A percentile compares a stretch with the other conserved stretches of the same genome.
Evolutionary conservation across 139 green algal species (phyloP).

Genomic region (Ulvella scutata): DNA sequence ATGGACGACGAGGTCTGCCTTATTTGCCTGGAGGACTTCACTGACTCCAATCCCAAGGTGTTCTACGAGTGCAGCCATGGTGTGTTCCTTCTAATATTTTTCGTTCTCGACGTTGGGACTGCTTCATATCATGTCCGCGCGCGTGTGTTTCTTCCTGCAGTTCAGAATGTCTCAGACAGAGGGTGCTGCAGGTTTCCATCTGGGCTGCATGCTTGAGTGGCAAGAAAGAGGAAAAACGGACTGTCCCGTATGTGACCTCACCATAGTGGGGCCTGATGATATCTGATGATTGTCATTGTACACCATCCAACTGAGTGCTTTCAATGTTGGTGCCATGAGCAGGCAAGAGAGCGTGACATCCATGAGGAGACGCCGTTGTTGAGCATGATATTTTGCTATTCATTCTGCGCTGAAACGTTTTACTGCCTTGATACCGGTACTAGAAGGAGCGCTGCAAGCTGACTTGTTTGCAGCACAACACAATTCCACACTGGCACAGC

Average conservation of each 20-base stretch:
- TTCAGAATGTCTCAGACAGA: background rate
- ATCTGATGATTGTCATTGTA: no score
- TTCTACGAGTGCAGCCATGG: background rate
- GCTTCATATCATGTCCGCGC: background rate
- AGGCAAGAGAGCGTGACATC: no score
- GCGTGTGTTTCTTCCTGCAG: background rate
- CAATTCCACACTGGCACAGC: no score
- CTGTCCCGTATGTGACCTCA: background rate
- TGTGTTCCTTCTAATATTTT: background rate
- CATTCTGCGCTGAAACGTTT: no score
- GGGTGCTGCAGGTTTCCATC: background rate
- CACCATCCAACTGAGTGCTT: no score
- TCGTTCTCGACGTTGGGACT: no score
- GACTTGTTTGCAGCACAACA: no score
- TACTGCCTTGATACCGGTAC: no score
- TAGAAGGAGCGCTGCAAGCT: no score
- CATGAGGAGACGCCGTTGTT: no score
- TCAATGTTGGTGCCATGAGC: no score
- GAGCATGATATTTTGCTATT: no score
- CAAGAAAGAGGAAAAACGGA: background rate
- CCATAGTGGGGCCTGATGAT: background rate
- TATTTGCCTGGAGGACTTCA: background rate
- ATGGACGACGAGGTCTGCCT: background rate
- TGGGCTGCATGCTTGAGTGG: conserved; percentile 2
- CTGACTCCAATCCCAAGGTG: background rate